Evolutionary conservation across 768 basidiomycete genomes (phyloP).

Genomic region (Leucocoprinus sp.): DNA sequence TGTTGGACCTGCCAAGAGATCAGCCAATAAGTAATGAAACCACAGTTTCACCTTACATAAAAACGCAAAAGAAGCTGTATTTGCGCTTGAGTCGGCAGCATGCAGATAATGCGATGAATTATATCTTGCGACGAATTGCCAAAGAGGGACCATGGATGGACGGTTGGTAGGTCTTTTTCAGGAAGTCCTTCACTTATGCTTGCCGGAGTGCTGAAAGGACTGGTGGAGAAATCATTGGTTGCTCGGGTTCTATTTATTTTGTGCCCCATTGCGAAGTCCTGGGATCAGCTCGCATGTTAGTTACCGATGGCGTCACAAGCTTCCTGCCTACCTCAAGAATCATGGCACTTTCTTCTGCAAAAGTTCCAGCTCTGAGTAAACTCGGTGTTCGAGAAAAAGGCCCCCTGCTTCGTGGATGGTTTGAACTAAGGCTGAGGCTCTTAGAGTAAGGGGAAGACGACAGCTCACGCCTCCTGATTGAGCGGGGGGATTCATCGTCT

Average conservation of each 20-base stretch:
- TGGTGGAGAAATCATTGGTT: neutral
- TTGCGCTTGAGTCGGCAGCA: conserved; percentile 14
- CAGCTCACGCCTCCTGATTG: conserved; percentile 6
- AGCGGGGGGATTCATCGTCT: conserved; percentile 5
- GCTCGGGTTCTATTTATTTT: conserved; percentile 4
- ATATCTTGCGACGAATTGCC: conserved; percentile 17
- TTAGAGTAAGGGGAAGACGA: conserved; percentile 8
- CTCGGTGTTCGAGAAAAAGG: conserved; percentile 1
- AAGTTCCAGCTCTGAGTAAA: conserved; percentile 15
- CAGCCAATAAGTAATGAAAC: neutral
- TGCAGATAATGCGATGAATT: conserved; percentile 12
- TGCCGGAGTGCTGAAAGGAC: conserved; percentile 1
- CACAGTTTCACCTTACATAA: conserved; percentile 13
- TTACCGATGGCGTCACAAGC: conserved; percentile 6
- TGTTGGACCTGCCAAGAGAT: conserved; percentile 4
- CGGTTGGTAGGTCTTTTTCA: conserved; percentile 7
- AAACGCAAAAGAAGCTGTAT: conserved; percentile 15
- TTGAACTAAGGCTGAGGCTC: conserved; percentile 3
- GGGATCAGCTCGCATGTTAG: neutral
- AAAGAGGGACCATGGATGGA: conserved; percentile 18
- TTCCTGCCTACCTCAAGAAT: conserved; percentile 17
- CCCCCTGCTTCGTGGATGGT: conserved; percentile 12
- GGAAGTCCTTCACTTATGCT: conserved; percentile 1
- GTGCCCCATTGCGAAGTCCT: conserved; percentile 12
- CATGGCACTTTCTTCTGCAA: conserved; percentile 20